These are phyloP conservation scores for Pilatotrama ljubarskyi DNA, from an alignment of 768 basidiomycete species.

Conservation along the genomic window DNA sequence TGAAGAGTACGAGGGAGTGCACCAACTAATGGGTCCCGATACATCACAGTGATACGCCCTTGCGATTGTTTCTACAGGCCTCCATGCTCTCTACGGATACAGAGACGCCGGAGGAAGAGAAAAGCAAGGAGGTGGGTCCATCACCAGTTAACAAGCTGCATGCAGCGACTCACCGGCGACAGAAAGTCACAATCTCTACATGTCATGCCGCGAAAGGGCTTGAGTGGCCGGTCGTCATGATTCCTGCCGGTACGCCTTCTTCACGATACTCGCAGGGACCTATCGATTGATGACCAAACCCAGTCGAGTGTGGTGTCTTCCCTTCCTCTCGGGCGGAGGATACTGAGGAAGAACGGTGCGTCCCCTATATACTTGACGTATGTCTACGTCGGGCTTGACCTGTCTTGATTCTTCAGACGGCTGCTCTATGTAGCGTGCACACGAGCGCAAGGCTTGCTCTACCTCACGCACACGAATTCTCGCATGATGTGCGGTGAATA, in stretches of 20 bases:
- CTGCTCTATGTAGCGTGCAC: slow-evolving; percentile 90
- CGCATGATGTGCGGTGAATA: slow-evolving; percentile 58
- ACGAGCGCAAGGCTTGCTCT: slow-evolving; percentile 72
- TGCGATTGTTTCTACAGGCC: slow-evolving; percentile 73
- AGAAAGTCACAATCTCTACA: slow-evolving; percentile 85
- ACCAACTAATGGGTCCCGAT: not conserved
- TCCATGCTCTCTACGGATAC: slow-evolving; percentile 84
- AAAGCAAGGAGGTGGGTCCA: slow-evolving; percentile 43
- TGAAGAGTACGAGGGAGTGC: not conserved
- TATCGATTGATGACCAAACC: too few species aligned
- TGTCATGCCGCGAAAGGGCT: slow-evolving; percentile 90
- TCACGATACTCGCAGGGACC: too few species aligned
- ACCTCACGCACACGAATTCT: slow-evolving; percentile 49
- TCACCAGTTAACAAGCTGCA: not conserved
- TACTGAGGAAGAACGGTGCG: slow-evolving; percentile 77
- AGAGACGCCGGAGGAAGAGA: slow-evolving; percentile 57
- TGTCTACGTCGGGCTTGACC: not conserved
- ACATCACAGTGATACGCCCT: slow-evolving; percentile 43
- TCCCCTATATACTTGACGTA: not conserved
- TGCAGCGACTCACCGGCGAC: not conserved
- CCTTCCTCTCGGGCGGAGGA: slow-evolving; percentile 77
- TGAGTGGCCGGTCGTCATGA: slow-evolving; percentile 89
- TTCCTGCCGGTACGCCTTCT: slow-evolving; percentile 69
- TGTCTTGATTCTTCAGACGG: slow-evolving; percentile 47
- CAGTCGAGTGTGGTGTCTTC: slow-evolving; percentile 75